Base-by-base conservation (phyloP, 192 early-diverging fungal genomes). In the Linnemannia zychae region DNA sequence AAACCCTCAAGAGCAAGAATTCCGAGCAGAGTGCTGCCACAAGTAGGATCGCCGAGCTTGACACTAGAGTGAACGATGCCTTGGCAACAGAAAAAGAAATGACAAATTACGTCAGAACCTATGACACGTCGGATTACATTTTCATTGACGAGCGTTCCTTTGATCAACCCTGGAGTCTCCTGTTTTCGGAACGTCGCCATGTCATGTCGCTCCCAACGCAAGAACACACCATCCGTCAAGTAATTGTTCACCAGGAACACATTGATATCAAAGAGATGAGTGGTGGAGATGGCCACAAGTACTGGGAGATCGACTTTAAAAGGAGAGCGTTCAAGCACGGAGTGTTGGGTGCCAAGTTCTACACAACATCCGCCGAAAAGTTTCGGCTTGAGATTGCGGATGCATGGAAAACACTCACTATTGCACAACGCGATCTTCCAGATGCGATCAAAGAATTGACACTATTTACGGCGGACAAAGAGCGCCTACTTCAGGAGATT, bases 341-440 rank as follows among this genome's bases (percentile, higher is more conserved):
- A 22, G 53, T 65, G 15, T 24, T 74, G 13, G 31, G 50, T 63
- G 57, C 37, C 36, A 74, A 74, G 37, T 49, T 63, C 17, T 74
- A 74, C 57, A 52, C 48, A 17, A 37, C 57, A 6, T 60, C 57
- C 6, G 28, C 18, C 28, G 57, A 60, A 60, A 20, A 24, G 57
- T 60, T 24, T 60, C 4, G 22, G 57, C 6, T 12, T 6, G 4
- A 60, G 57, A 28, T 60, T 28, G 28, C 22, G 57, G 57, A 60
- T 20, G 57, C 57, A 20, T 28, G 57, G 57, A 28, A 60, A 28
- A 60, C 4, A 28, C 22, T 20, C 57, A 28, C 18, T 24, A 24
- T 18, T 24, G 57, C 57, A 60, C 22, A 60, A 60, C 57, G 57
- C 28, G 57, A 60, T 18, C 17, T 12, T 24, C 57, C 57, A 20